Evolutionary conservation across 306 rosid species (phyloP).

Genomic region (Begonia fuchsioides): DNA sequence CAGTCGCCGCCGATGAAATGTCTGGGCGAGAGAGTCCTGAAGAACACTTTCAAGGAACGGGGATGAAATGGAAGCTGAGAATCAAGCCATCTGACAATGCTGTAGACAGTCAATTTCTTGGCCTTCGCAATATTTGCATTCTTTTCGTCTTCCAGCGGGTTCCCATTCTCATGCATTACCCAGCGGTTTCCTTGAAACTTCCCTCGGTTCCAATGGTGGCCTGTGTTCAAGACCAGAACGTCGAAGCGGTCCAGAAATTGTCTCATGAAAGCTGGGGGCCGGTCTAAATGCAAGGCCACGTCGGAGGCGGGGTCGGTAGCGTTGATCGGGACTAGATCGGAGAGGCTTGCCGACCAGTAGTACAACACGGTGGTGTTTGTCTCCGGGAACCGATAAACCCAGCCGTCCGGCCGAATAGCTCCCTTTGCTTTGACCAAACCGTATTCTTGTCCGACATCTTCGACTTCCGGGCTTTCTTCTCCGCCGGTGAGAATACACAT

Average conservation of each 20-base stretch:
- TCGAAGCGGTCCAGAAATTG: conserved; percentile 42
- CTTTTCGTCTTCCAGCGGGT: conserved; percentile 37
- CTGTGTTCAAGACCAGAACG: conserved; percentile 83
- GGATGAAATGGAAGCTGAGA: conserved; percentile 49
- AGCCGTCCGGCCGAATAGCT: conserved; percentile 89
- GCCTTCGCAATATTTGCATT: conserved; percentile 40
- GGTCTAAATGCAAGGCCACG: conserved; percentile 87
- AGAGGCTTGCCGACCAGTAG: conserved; percentile 89
- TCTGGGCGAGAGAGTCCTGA: conserved; percentile 76
- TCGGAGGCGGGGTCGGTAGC: conserved; percentile 26
- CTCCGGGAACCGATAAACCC: conserved; percentile 71
- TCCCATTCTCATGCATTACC: conserved; percentile 70
- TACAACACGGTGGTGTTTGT: conserved; percentile 79
- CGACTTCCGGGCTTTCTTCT: conserved; percentile 46
- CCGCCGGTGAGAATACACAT: conserved; percentile 89
- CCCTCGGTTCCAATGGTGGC: conserved; percentile 93
- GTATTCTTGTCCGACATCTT: conserved; percentile 57
- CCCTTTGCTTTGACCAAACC: conserved; percentile 63
- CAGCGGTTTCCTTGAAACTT: conserved; percentile 64
- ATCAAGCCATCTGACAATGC: conserved; percentile 62
- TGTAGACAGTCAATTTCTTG: conserved; percentile 59
- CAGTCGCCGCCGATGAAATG: conserved; percentile 85
- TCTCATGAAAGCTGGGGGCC: conserved; percentile 70
- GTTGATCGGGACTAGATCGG: conserved; percentile 59
- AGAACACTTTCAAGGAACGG: conserved; percentile 52